These are phyloP conservation scores for Phyllosticta paracitricarpa DNA, from an alignment of 2,329 filamentous ascomycete genomes.

Conservation along the genomic window DNA sequence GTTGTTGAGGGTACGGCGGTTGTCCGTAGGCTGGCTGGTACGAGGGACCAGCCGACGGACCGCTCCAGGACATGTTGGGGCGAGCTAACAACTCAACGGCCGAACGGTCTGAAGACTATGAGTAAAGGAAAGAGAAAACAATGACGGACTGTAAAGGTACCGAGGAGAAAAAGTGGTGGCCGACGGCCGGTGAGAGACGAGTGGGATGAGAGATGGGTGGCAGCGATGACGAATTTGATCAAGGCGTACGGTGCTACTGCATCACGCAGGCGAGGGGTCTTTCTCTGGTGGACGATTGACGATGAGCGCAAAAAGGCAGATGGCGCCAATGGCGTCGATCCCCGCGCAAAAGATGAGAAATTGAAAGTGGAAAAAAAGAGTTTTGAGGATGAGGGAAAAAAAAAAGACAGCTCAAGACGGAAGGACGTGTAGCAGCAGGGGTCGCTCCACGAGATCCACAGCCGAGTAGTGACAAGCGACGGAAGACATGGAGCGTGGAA, in stretches of 20 bases:
- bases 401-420: conserved; percentile 6
- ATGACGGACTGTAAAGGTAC: background rate
- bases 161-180: background rate
- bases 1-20: conserved; percentile 13
- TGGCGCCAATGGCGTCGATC: background rate
- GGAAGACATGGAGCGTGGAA: conserved; percentile 1
- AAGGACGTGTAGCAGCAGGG: conserved; percentile 9
- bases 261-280: background rate
- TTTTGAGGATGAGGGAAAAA: background rate
- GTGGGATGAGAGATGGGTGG: background rate
- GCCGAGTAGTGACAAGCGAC: conserved; percentile 1
- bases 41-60: conserved; percentile 20
- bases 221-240: conserved; percentile 4
- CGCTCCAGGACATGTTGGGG: conserved; percentile 27
- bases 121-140: background rate
- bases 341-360: background rate
- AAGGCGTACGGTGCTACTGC: conserved; percentile 2
- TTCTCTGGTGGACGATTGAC: background rate
- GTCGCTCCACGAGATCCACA: conserved; percentile 3
- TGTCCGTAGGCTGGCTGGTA: conserved; percentile 24
- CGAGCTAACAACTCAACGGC: background rate
- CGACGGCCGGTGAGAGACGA: background rate
- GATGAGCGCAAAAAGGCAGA: background rate
- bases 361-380: background rate
- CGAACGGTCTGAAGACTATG: background rate